A percentile compares a stretch with the other conserved stretches of the same genome.
These are phyloP conservation scores for Chlamydomonas applanata DNA, from an alignment of 139 green algal genomes.

Conservation along the genomic window DNA sequence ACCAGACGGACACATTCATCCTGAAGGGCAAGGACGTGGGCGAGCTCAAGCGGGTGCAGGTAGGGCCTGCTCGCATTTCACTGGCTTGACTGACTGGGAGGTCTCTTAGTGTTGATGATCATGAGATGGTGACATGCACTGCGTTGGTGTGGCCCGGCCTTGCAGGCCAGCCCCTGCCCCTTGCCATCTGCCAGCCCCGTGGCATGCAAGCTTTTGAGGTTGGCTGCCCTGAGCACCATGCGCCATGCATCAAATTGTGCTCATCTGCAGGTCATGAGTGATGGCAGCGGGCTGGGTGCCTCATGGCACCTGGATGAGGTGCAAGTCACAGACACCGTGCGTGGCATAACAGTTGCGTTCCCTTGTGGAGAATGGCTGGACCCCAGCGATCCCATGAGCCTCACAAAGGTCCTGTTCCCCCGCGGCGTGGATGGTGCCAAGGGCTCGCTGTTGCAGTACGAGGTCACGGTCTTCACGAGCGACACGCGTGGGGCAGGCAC, in stretches of 20 bases:
- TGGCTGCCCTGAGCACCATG: too few relatives aligned
- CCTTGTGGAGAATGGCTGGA: constrained; percentile 49
- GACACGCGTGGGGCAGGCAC: constrained; percentile 61
- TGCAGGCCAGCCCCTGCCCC: too few relatives aligned
- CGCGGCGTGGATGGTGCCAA: constrained; percentile 27
- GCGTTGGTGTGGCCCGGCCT: too few relatives aligned
- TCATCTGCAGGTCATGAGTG: constrained; percentile 34
- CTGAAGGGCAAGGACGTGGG: constrained; percentile 50
- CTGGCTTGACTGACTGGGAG: too few relatives aligned
- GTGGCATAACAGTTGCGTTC: constrained; percentile 34
- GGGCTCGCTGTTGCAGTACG: constrained; percentile 19
- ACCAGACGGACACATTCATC: constrained; percentile 44
- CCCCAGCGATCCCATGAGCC: constrained; percentile 27
- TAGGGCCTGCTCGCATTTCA: too few relatives aligned
- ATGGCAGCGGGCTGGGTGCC: constrained; percentile 45
- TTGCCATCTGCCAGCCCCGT: too few relatives aligned
- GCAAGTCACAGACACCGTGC: constrained; percentile 40
- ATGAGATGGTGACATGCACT: too few relatives aligned
- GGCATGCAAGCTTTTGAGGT: too few relatives aligned
- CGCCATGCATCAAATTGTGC: too few relatives aligned
- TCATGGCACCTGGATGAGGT: constrained; percentile 46
- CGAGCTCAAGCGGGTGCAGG: constrained; percentile 31
- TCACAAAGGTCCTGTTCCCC: constrained; percentile 39
- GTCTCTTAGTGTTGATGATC: too few relatives aligned
- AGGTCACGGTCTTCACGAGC: constrained; percentile 42